These are phyloP conservation scores for Trichoderma semiorbis DNA, from an alignment of 2,329 filamentous ascomycete species.

Conservation along the genomic window DNA sequence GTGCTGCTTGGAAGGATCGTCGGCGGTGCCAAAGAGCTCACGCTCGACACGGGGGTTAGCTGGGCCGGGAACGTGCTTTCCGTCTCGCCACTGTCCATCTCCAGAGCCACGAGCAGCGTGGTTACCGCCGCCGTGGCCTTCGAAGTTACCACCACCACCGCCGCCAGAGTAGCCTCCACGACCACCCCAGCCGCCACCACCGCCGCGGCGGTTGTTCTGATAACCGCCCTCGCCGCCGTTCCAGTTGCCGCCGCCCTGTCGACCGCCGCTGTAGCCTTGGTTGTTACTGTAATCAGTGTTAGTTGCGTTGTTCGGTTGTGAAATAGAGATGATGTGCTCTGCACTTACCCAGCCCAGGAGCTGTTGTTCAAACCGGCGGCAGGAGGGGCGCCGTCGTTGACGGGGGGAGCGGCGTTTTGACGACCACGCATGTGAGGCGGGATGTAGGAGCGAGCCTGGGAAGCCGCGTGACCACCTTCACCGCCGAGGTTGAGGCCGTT, in stretches of 20 bases:
- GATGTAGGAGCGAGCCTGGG: slow-evolving; percentile 66
- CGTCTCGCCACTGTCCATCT: slow-evolving; percentile 93
- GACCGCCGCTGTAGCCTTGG: slow-evolving; percentile 1
- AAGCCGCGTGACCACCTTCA: slow-evolving; percentile 33
- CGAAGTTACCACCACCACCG: slow-evolving; percentile 36
- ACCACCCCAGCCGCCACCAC: slow-evolving; percentile 34
- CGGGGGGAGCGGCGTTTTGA: slow-evolving; percentile 30
- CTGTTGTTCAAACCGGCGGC: slow-evolving; percentile 35
- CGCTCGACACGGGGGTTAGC: slow-evolving; percentile 86
- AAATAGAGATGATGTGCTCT: neutral
- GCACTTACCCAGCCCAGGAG: slow-evolving; percentile 37
- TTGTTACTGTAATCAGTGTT: neutral
- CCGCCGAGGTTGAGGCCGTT: slow-evolving; percentile 63
- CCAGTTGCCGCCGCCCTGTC: slow-evolving; percentile 18
- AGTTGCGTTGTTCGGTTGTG: neutral
- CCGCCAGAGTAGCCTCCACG: slow-evolving; percentile 33
- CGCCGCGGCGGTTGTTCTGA: slow-evolving; percentile 33
- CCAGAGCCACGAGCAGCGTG: slow-evolving; percentile 74
- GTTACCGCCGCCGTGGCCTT: slow-evolving; percentile 43
- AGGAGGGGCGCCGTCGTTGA: slow-evolving; percentile 20
- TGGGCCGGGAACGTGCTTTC: slow-evolving; percentile 91
- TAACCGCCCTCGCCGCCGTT: slow-evolving; percentile 13
- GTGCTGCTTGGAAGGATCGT: slow-evolving; percentile 92
- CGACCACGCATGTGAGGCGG: slow-evolving; percentile 76
- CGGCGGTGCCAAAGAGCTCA: slow-evolving; percentile 86